Percentiles rank a stretch among this genome's conserved stretches.
phyloP scores from a whole-genome alignment of 2,329 filamentous ascomycete species.

The Diplodia intermedia region DNA sequence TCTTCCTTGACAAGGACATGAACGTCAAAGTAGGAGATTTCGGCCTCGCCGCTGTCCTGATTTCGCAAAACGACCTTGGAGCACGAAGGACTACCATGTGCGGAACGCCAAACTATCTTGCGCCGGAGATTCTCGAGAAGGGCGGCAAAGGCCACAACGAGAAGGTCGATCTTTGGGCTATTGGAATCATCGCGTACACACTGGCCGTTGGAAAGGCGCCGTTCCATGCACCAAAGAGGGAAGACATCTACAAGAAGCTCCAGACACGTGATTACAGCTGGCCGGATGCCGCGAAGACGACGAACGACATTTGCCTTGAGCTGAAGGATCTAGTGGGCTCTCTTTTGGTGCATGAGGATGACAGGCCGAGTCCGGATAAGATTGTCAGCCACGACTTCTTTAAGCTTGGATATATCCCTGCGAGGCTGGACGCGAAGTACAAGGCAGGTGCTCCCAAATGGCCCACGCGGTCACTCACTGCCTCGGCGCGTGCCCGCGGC shows the following conservation, averaged over 20 bases:
- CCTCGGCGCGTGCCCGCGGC: constrained; percentile 42
- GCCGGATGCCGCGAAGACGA: constrained; percentile 70
- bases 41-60: constrained; percentile 86
- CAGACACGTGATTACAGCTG: constrained; percentile 79
- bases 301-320: constrained; percentile 75
- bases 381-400: constrained; percentile 85
- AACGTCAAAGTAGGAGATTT: constrained; percentile 99
- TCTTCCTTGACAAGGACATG: constrained; percentile 94
- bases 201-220: constrained; percentile 96
- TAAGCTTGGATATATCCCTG: constrained; percentile 75
- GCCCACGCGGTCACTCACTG: constrained; percentile 44
- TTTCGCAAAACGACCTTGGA: constrained; percentile 89
- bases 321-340: constrained; percentile 79
- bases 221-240: constrained; percentile 89
- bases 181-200: constrained; percentile 98
- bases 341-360: constrained; percentile 77
- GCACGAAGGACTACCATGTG: constrained; percentile 91
- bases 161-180: constrained; percentile 97
- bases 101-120: constrained; percentile 97
- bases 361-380: constrained; percentile 75
- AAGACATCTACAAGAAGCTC: constrained; percentile 79
- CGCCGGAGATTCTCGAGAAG: constrained; percentile 93
- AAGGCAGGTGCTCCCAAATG: constrained; percentile 56
- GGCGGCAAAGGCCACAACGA: constrained; percentile 94
- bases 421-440: constrained; percentile 54